Base-by-base conservation (phyloP, 1,139 yeast species). In the Meyerozyma sp. region DNA sequence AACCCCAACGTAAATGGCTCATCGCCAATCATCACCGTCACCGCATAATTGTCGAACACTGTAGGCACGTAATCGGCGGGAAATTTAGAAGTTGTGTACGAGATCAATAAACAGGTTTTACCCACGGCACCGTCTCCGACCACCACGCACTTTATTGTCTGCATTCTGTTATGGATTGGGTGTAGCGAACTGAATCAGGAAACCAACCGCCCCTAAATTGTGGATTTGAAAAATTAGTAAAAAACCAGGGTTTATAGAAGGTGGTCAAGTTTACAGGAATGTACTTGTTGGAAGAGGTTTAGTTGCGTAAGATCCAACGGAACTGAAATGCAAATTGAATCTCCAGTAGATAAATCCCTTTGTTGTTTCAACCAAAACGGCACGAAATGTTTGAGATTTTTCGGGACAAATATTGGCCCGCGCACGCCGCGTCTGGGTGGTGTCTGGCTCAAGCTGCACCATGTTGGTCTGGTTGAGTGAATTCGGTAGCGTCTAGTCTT, bases 61-160 rank as follows among this genome's bases (percentile, higher is more conserved):
- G 95, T 87, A 44, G 95, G 95, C 44, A 87, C 91, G 59, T 87
- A 87, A 61, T 87, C 95, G 40, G 89, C 88, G 20, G 95, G 95
- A 63, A 87, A 87, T 57, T 85, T 86, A 61, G 84, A 83, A 45
- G 94, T 85, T 45, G 95, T 87, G 64, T 87, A 87, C 47, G 97
- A 89, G 60, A 91, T 93, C 55, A 91, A 77, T 51, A 90, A 79
- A 47, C 65, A 60, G 29, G 65, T 60, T 48, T 58, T 90, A 57
- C 97, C 96, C 53, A 90, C 96, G 54, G 96, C 96, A 84, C 97
- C 97, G 72, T 90, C 97, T 51, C 97, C 97, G 46, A 90, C 96
- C 54, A 89, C 96, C 57, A 90, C 97, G 77, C 96, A 90, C 70
- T 90, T 90, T 68, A 89, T 84, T 50, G 95, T 85, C 67, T 34